Percentiles rank a stretch among this genome's conserved stretches.
These are phyloP conservation scores for Scheffersomyces quercinus DNA, from an alignment of 1,139 yeast genomes.

Conservation along the genomic window DNA sequence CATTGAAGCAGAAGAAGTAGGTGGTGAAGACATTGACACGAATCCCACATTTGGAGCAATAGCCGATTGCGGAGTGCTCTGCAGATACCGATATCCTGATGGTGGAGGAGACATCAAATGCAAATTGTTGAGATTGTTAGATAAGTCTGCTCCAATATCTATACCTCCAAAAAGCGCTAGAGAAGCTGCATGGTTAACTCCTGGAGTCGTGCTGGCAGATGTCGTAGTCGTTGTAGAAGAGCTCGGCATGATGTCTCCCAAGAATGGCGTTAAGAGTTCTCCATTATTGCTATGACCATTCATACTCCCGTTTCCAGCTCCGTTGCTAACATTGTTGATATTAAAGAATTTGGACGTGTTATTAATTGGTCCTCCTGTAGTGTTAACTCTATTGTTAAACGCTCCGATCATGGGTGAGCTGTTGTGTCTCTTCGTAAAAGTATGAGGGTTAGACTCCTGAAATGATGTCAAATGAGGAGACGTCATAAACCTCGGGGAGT, in stretches of 20 bases:
- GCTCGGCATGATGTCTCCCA: not conserved
- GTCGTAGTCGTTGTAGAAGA: not conserved
- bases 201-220: not conserved
- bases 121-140: constrained; percentile 5
- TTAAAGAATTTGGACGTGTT: constrained; percentile 4
- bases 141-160: constrained; percentile 2
- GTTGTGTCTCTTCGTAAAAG: constrained; percentile 8
- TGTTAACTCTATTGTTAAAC: constrained; percentile 2
- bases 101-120: constrained; percentile 4
- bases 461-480: too few species aligned
- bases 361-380: not conserved
- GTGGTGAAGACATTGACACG: not conserved
- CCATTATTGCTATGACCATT: not conserved
- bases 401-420: constrained; percentile 15
- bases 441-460: too few species aligned
- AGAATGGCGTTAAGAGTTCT: not conserved
- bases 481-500: too few species aligned
- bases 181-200: not conserved
- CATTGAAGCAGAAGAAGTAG: not conserved
- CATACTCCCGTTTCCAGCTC: not conserved
- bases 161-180: not conserved
- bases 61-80: not conserved
- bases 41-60: not conserved
- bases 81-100: not conserved
- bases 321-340: not conserved